Base-by-base conservation (phyloP, 2,329 filamentous ascomycete genomes). In the Incumbomyces lentus region DNA sequence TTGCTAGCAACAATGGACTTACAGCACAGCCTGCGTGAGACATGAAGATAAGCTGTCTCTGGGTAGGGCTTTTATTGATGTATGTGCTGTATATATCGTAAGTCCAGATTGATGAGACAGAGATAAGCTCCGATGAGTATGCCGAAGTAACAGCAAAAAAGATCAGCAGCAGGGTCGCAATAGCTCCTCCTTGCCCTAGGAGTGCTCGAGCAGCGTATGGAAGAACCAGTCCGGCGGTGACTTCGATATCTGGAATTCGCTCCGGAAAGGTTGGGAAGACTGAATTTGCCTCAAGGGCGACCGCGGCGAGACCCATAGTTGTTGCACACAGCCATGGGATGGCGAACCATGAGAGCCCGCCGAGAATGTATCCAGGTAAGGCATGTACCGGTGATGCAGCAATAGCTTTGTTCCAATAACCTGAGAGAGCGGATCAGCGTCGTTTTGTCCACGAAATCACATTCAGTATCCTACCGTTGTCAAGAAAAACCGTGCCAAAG, bases 371-470 rank as follows among this genome's bases (percentile, higher is more conserved):
- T n/a, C 88, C 88, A 0, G 88, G 88, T 2, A 95, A 76, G 0
- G 88, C 89, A 50, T 90, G 81, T 0, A 90, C 83, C 1, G 87
- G 87, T 17, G 80, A 83, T 0, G 89, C 87, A 7, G 89, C 86
- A 58, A 95, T 94, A 13, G 87, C 88, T 65, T 94, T 94, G 73
- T 94, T 92, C 68, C 88, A 94, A 69, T 93, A 94, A 44, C 65
- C 22, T 26, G 4, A 26, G 22, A 26, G 22, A 26, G 22, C 22
- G 22, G 22, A 26, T 26, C 22, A 26, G 22, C 22, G 22, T 26
- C 22, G 8, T 26, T 26, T 26, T 26, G 22, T 26, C 22, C 22
- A 26, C 5, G 22, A 26, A 26, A 26, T 26, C 22, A 26, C 22
- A 8, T 26, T 26, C 22, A 26, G 22, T 26, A 26, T 26, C 22